These are phyloP conservation scores for Diversispora epigaea DNA, from an alignment of 192 early-diverging fungal species.

Conservation along the genomic window DNA sequence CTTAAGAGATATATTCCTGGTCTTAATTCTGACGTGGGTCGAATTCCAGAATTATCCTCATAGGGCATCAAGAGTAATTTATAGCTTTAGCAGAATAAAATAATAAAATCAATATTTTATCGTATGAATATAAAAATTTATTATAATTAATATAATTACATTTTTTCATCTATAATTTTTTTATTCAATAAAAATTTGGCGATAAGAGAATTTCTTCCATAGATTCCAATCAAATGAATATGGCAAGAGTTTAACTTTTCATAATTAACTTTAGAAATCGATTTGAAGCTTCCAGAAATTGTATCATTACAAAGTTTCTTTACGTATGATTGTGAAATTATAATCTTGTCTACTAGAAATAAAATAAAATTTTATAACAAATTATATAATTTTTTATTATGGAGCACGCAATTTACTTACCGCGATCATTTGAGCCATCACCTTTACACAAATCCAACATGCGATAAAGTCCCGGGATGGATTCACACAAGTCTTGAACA, in stretches of 20 bases:
- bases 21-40: background rate
- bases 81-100: constrained; percentile 2
- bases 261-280: constrained; percentile 22
- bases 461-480: constrained; percentile 27
- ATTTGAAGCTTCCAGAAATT: constrained; percentile 20
- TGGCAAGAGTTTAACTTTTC: background rate
- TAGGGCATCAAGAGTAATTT: background rate
- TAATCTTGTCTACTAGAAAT: constrained; percentile 18
- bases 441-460: constrained; percentile 25
- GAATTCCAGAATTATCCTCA: background rate
- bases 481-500: background rate
- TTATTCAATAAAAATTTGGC: constrained; percentile 13
- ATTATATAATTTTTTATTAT: background rate
- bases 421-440: constrained; percentile 17
- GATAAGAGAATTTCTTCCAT: background rate
- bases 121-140: too few species aligned
- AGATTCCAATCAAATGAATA: background rate
- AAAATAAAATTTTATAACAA: background rate
- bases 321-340: constrained; percentile 12
- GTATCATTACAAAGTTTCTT: constrained; percentile 21
- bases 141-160: background rate
- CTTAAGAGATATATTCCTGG: constrained; percentile 23
- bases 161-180: constrained; percentile 17
- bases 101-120: background rate
- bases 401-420: background rate